These are phyloP conservation scores for Xylaria sp. DNA, from an alignment of 2,329 filamentous ascomycete species.

Conservation along the genomic window DNA sequence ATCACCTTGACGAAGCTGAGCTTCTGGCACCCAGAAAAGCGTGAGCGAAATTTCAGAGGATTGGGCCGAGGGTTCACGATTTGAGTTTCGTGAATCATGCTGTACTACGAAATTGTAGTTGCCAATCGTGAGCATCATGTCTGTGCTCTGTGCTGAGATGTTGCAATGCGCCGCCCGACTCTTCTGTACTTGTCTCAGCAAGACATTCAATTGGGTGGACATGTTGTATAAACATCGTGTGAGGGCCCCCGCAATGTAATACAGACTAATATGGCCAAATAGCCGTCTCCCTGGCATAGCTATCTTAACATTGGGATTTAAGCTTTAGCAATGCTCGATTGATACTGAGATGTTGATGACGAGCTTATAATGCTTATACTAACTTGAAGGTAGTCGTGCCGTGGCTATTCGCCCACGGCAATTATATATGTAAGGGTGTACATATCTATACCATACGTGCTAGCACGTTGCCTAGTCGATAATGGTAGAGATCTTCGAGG, in stretches of 20 bases:
- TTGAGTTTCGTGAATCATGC: not conserved
- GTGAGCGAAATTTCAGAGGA: not conserved
- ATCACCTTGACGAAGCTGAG: constrained; percentile 24
- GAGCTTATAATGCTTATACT: not conserved
- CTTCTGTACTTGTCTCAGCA: not conserved
- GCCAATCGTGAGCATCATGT: no score
- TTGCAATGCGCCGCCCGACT: not conserved
- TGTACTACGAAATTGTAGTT: not conserved
- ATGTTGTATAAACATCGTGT: not conserved
- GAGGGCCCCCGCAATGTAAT: no score
- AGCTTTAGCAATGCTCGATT: not conserved
- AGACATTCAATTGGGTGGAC: not conserved
- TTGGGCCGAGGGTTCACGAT: not conserved
- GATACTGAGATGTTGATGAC: not conserved
- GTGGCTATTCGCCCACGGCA: no score
- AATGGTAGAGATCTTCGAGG: no score
- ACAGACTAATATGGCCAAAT: not conserved
- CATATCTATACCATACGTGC: no score
- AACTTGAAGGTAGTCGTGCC: no score
- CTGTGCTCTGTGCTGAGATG: not conserved
- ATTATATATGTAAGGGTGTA: no score
- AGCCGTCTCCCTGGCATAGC: not conserved
- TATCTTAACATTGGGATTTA: not conserved
- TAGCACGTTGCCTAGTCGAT: no score
- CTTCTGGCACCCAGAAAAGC: constrained; percentile 10